Base-by-base conservation (phyloP, 202 grass and related monocot species). In the Panicum virgatum region DNA sequence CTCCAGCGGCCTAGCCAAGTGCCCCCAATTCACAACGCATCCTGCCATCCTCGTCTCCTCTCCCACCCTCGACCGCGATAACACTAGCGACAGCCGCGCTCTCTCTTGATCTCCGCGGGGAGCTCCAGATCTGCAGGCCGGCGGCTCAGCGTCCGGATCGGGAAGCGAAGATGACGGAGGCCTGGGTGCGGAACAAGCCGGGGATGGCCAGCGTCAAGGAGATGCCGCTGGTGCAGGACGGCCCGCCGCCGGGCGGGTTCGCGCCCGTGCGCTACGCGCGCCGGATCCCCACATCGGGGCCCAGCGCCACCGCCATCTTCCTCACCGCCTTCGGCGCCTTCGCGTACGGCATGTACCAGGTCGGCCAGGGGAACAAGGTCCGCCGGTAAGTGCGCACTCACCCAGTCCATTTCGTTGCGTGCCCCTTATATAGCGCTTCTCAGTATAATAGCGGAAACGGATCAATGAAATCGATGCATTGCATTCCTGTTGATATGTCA, bases 161-260 rank as follows among this genome's bases (percentile, higher is more conserved):
- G 73, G 40, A 77, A 67, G 69, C 44, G 58, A 85, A 73, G 72
- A 99, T 99, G 96, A 99, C 96, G 93, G 96, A 99, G 83, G 59
- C 96, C 27, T 37, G 85, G 91, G 80, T 99, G 60, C 75, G 91
- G 47, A 96, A 94, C 90, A 99, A 99, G 89, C 91, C 93, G 20
- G 96, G 96, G 37, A 99, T 99, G 96, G 85, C 83, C 59, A 96
- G 93, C 89, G 91, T 99, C 73, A 92, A 76, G 89, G 93, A 99
- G 34, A 99, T 99, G 96, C 93, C 96, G 60, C 15, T 99, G 44
- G 70, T 99, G 64, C 93, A 99, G 91, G 96, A 99, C 83, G 96
- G 96, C 1, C 96, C 96, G 15, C 93, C 96, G 34, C 93, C 93
- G 0, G 96, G 96, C 4, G 93, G 96, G 13, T 99, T 99, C 81